phyloP scores from a whole-genome alignment of 1,284 basidiomycete species.

The Sporisorium sorghi region DNA sequence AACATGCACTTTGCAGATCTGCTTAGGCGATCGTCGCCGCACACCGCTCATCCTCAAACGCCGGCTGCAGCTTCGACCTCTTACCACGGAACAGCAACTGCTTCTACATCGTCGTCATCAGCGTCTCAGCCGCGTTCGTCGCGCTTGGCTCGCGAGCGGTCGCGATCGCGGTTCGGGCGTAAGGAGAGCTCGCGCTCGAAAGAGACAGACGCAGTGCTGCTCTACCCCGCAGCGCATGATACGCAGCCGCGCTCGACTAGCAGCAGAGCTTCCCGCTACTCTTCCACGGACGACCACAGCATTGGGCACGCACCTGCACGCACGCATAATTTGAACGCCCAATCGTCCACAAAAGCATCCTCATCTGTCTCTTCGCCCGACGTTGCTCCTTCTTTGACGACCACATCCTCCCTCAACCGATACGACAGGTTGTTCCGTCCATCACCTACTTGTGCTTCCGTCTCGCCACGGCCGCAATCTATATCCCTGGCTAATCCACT shows the following conservation, averaged over 20 bases:
- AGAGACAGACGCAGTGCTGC: conserved; percentile 15
- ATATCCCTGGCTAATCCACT: conserved; percentile 1
- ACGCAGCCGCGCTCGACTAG: not conserved
- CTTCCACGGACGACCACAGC: conserved; percentile 22
- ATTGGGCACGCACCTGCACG: conserved; percentile 31
- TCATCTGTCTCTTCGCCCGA: not conserved
- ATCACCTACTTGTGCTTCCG: conserved; percentile 6
- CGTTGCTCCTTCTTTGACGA: conserved; percentile 5
- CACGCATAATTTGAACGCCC: conserved; percentile 6
- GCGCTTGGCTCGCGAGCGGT: conserved; percentile 8
- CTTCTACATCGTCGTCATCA: not conserved
- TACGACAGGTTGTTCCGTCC: conserved; percentile 32
- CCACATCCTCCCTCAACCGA: conserved; percentile 10
- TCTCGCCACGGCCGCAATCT: conserved; percentile 10
- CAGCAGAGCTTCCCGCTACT: conserved; percentile 20
- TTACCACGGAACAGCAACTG: conserved; percentile 4
- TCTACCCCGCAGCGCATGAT: conserved; percentile 17
- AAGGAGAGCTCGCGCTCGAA: conserved; percentile 12
- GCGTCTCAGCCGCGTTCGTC: not conserved
- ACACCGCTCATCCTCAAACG: not conserved
- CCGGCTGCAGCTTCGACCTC: conserved; percentile 11
- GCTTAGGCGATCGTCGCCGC: conserved; percentile 22
- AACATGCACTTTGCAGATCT: conserved; percentile 35
- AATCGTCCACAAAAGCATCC: not conserved
- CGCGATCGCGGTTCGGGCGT: conserved; percentile 13